Evolutionary conservation across 306 rosid species (phyloP), one percentile per base, ranked within the genome.

Genomic region (Castanea mollissima): DNA sequence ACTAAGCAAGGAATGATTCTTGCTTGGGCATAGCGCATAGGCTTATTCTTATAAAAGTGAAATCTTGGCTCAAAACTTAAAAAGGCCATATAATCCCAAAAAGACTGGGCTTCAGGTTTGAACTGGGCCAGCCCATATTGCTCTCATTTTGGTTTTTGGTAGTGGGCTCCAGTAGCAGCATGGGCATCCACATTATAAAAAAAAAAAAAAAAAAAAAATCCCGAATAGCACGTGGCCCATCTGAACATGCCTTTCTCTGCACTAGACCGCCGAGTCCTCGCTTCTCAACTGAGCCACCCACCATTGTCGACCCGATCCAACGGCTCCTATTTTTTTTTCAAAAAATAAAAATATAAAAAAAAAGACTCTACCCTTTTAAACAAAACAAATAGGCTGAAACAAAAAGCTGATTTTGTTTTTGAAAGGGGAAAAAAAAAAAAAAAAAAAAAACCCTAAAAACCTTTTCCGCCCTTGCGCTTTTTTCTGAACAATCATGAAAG

Each of bases 401-500:
- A 78, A 57, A 74, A 41, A 77, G 63, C 74, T 4, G 51, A 6
- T 15, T 67, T 27, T 41, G 13, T 55, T 21, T 74, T 12, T 12
- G 56, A 58, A 35, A 13, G 6, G 27, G 2, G 2, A 25, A 34
- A 5, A 9, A 41, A 7, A 25, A n/a, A n/a, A 25, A 25, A 32
- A 5, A 9, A 41, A 7, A 8, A 41, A 41, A 51, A 83, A 81
- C 85, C 89, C 89, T 85, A 83, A 46, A 71, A 71, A 20, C 34
- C 62, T 76, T n/a, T 20, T 55, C 23, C 31, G 4, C n/a, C 18
- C 19, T 27, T 49, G 38, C 19, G 60, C 15, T 49, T 19, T 41
- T 67, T 67, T 77, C 69, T 60, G 32, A 56, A 2, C 16, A 49
- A 79, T 65, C 76, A 86, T 92, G 92, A 88, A 75, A 86, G 99